Base-by-base conservation (phyloP, 202 grass and related monocot species). In the Digitaria exilis region DNA sequence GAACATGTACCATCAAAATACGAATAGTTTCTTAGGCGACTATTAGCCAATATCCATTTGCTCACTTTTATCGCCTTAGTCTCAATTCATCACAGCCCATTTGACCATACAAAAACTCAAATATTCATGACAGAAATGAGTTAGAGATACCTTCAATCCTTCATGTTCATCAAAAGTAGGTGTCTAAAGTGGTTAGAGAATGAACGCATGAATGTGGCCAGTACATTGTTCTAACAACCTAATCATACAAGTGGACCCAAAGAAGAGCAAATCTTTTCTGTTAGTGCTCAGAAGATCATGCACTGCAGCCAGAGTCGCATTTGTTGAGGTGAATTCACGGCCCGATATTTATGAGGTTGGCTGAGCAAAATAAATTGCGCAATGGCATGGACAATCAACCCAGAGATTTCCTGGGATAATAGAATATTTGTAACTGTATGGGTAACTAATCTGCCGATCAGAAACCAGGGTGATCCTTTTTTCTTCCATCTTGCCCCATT, bases 191-290 rank as follows among this genome's bases (percentile, higher is more conserved):
- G 12, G 51, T 69, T 62, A 83, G 25, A 61, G 21, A 79, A 79
- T 35, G 61, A 87, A 80, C 44, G 10, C 75, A 80, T 56, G 69
- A 83, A 69, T 70, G 61, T 83, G 52, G 3, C 16, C 28, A 83
- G 51, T 41, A 81, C 72, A 82, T 7, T 83, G 46, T 61, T 75
- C 68, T 69, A 90, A 83, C 74, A 83, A 87, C 66, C 60, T 69
- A 75, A 90, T 87, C 51, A 80, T 87, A 80, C 59, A 79, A 22
- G 68, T 63, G 69, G 45, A 67, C 62, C 51, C 21, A 63, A 39
- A 79, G 42, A 84, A 71, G 21, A 61, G 2, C 4, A 48, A 11
- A 30, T 48, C 17, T 55, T 90, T 35, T 58, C 73, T 79, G 75
- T 48, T 80, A 76, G 50, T 19, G 56, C 60, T 45, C 52, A 21